These are phyloP conservation scores for Crithidia acanthocephali DNA, from an alignment of 208 protist genomes.

Conservation along the genomic window DNA sequence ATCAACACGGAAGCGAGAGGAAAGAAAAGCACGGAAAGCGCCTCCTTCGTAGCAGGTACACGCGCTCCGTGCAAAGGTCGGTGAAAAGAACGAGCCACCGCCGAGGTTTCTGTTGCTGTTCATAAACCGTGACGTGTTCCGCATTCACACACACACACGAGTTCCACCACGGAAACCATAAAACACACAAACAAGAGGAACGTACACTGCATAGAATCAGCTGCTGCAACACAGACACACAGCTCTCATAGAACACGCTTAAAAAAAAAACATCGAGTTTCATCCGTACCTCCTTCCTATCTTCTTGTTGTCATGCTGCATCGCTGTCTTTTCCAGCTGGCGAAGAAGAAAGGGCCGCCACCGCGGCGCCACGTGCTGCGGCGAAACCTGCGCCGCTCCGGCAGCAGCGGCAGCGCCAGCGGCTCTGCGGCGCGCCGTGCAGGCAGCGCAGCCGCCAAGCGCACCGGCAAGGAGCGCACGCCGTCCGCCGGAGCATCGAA, in stretches of 20 bases:
- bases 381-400: constrained; percentile 20
- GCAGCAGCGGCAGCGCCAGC: constrained; percentile 11
- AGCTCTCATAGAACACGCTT: neutral
- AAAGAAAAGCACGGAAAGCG: too few species aligned
- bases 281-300: neutral
- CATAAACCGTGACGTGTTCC: too few species aligned
- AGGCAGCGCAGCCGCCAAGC: neutral
- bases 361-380: constrained; percentile 27
- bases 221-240: too few species aligned
- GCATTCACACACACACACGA: too few species aligned
- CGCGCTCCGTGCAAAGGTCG: too few species aligned
- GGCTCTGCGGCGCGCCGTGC: constrained; percentile 1
- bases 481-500: neutral
- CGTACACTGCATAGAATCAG: too few species aligned
- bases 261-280: neutral
- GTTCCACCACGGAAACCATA: too few species aligned
- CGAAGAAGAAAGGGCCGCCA: constrained; percentile 17
- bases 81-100: too few species aligned
- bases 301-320: constrained; percentile 17
- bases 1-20: too few species aligned
- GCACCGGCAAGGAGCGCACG: neutral
- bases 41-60: too few species aligned
- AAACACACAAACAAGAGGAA: too few species aligned
- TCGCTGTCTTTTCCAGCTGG: constrained; percentile 19
- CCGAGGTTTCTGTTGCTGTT: too few species aligned